Conservation (phyloP, 106 monocot species). For the Apostasia shenzhenica region DNA sequence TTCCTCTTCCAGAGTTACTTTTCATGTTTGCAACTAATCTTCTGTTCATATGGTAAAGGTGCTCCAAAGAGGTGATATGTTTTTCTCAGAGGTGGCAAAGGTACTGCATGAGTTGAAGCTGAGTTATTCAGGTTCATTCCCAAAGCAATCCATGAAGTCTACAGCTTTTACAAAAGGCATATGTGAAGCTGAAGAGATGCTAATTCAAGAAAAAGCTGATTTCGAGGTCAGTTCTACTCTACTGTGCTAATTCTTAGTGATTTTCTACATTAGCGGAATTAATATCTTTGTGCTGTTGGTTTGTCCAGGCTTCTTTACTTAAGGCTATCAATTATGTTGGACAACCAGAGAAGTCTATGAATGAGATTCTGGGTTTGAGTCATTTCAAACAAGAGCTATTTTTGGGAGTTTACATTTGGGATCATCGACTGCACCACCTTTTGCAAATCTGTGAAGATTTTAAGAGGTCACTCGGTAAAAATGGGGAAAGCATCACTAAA, state of each 20-base stretch:
- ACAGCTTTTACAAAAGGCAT: constrained; percentile 30
- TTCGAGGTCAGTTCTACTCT: constrained; percentile 52
- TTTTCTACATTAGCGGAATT: not conserved
- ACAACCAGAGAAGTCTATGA: constrained; percentile 13
- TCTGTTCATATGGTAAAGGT: constrained; percentile 31
- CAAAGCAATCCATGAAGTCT: constrained; percentile 10
- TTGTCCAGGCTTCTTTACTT: constrained; percentile 36
- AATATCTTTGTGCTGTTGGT: constrained; percentile 2
- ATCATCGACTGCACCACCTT: constrained; percentile 55
- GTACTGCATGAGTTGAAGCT: constrained; percentile 35
- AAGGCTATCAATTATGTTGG: constrained; percentile 19
- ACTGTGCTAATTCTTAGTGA: not conserved
- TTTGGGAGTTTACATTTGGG: constrained; percentile 69
- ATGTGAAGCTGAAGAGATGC: constrained; percentile 53
- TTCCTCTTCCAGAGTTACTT: constrained; percentile 1
- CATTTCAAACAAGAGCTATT: constrained; percentile 55
- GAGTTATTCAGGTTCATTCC: constrained; percentile 12
- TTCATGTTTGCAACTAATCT: constrained; percentile 7
- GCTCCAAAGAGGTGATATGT: constrained; percentile 22
- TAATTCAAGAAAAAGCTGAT: constrained; percentile 58
- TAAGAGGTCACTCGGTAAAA: constrained; percentile 10
- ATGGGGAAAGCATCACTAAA: constrained; percentile 8
- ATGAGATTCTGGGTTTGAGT: constrained; percentile 39
- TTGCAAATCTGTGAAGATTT: constrained; percentile 9
- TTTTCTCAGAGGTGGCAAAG: constrained; percentile 60